phyloP scores from a whole-genome alignment of 2,329 filamentous ascomycete species.

The Aspergillus felis region DNA sequence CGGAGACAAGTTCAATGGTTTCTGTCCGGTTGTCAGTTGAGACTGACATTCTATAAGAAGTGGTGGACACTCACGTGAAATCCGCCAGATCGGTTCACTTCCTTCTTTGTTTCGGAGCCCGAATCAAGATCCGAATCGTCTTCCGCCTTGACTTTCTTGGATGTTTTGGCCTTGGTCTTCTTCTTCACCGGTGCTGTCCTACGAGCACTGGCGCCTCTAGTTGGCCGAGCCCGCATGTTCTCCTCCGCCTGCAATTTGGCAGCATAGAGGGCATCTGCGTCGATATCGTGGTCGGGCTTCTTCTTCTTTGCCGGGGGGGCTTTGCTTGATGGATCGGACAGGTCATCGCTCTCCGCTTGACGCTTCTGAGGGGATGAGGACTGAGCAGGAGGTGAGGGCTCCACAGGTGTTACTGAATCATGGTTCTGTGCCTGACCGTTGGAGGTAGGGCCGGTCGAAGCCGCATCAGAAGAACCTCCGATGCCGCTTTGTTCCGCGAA shows the following conservation, averaged over 20 bases:
- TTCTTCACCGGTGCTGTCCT: constrained; percentile 61
- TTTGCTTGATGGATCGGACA: constrained; percentile 35
- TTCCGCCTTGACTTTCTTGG: constrained; percentile 68
- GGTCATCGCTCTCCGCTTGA: constrained; percentile 39
- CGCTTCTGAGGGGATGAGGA: constrained; percentile 40
- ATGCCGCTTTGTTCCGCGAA: constrained; percentile 48
- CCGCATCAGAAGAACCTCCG: constrained; percentile 29
- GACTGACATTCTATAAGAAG: not conserved
- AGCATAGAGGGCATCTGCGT: constrained; percentile 82
- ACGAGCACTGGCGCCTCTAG: constrained; percentile 65
- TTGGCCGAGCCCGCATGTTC: constrained; percentile 71
- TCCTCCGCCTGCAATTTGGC: constrained; percentile 89
- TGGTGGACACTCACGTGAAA: constrained; percentile 64
- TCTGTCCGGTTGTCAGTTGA: constrained; percentile 25
- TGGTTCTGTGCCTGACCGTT: constrained; percentile 33
- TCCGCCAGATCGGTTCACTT: constrained; percentile 73
- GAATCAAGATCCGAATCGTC: constrained; percentile 76
- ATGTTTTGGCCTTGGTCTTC: constrained; percentile 52
- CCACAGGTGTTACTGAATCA: constrained; percentile 22
- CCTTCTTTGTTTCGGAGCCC: constrained; percentile 57
- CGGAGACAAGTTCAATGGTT: constrained; percentile 45
- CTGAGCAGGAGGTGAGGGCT: constrained; percentile 28
- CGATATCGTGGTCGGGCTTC: constrained; percentile 59
- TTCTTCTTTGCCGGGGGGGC: constrained; percentile 56
- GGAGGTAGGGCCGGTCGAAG: constrained; percentile 17